phyloP scores from a whole-genome alignment of 306 rosid genomes.

The Luffa aegyptiaca region DNA sequence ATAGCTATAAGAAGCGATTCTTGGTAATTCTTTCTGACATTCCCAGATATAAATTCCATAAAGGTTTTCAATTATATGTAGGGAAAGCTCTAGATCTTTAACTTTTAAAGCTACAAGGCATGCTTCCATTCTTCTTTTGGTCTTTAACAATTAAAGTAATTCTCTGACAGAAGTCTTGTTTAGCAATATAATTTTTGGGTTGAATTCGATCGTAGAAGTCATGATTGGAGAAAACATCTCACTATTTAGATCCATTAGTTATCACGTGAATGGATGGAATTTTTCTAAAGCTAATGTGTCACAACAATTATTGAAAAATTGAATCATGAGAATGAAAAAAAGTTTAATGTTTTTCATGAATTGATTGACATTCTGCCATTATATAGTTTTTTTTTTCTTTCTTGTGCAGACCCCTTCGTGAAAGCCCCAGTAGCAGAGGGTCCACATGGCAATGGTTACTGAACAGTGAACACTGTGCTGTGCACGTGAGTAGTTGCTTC shows the following conservation, averaged over 20 bases:
- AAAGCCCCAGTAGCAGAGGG: neutral
- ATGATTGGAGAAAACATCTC: neutral
- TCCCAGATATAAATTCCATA: neutral
- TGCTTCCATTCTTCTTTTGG: neutral
- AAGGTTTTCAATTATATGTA: neutral
- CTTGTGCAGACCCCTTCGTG: neutral
- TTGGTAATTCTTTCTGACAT: slow-evolving; percentile 16
- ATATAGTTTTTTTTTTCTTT: neutral
- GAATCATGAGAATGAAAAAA: neutral
- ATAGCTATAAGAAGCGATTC: slow-evolving; percentile 51
- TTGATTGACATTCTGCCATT: neutral
- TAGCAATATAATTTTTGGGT: neutral
- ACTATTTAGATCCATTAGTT: neutral
- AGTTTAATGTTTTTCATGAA: neutral
- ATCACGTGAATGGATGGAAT: neutral
- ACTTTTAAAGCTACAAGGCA: neutral
- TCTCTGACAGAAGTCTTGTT: neutral
- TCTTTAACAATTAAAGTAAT: neutral
- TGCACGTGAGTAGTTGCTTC: neutral
- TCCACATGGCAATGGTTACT: neutral
- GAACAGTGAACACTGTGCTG: neutral
- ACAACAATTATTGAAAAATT: neutral
- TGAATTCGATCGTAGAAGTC: neutral
- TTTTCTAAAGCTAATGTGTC: neutral
- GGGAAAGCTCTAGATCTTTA: neutral